Percentiles rank a stretch among this genome's conserved stretches.
phyloP scores from a whole-genome alignment of 2,329 filamentous ascomycete species.

The Triangularia setosa region DNA sequence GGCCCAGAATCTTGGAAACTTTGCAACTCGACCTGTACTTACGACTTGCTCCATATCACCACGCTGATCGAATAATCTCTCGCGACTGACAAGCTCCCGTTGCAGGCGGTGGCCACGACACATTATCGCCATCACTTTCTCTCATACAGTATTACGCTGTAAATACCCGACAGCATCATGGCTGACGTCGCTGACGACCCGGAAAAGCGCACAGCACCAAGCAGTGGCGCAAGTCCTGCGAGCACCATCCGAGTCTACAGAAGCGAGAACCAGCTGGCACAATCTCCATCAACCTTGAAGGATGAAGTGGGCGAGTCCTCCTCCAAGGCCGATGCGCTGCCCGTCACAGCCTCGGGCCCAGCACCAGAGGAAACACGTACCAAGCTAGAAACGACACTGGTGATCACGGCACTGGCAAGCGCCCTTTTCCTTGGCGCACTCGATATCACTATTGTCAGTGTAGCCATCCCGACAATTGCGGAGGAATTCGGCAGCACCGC shows the following conservation, averaged over 20 bases:
- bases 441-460: constrained; percentile 57
- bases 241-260: neutral
- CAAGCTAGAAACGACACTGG: constrained; percentile 30
- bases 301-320: neutral
- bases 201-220: neutral
- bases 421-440: constrained; percentile 44
- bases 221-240: neutral
- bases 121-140: neutral
- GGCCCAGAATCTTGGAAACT: neutral
- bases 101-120: neutral
- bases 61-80: neutral
- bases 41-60: neutral
- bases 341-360: neutral
- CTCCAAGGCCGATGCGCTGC: neutral
- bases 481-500: constrained; percentile 56
- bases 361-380: constrained; percentile 31
- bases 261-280: neutral
- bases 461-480: constrained; percentile 58
- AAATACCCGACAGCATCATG: neutral
- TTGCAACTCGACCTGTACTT: neutral
- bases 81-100: neutral
- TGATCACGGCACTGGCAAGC: constrained; percentile 39
- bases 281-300: neutral
- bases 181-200: neutral
- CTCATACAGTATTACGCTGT: neutral